Percentiles rank a stretch among this genome's conserved stretches.
Conservation (phyloP, 306 rosid genomes). For the Geum urbanum region DNA sequence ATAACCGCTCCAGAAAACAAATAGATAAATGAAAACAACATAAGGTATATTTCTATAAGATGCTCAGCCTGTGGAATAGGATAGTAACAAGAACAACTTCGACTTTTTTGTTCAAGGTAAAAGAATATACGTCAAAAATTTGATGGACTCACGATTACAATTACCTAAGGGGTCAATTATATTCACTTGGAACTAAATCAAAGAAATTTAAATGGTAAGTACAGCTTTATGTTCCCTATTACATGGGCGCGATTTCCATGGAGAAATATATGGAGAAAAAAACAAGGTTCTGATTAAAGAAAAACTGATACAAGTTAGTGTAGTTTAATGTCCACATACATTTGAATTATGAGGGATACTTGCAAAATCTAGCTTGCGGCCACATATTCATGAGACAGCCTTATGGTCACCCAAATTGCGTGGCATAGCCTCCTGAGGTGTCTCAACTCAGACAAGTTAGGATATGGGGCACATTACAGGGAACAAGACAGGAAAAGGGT, state of each 20-base stretch:
- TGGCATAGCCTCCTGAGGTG: neutral
- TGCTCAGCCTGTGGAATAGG: too few relatives aligned
- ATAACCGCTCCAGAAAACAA: neutral
- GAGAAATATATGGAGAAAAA: neutral
- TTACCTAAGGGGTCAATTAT: neutral
- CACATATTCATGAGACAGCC: neutral
- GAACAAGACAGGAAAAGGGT: neutral
- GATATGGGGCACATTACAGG: neutral
- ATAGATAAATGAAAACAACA: neutral
- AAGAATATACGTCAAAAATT: too few relatives aligned
- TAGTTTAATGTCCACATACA: neutral
- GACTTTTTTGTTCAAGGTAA: neutral
- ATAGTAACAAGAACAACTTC: neutral
- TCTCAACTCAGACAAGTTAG: neutral
- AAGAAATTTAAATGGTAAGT: too few relatives aligned
- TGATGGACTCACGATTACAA: too few relatives aligned
- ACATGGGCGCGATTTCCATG: too few relatives aligned
- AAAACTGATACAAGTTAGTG: neutral
- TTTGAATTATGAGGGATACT: neutral
- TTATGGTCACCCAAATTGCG: neutral
- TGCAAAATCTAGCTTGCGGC: neutral
- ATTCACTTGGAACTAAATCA: neutral
- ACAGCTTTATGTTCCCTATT: too few relatives aligned
- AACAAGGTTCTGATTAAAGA: neutral
- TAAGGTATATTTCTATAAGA: too few relatives aligned